Base-by-base conservation (phyloP, 306 rosid species). In the Bauhinia variegata region DNA sequence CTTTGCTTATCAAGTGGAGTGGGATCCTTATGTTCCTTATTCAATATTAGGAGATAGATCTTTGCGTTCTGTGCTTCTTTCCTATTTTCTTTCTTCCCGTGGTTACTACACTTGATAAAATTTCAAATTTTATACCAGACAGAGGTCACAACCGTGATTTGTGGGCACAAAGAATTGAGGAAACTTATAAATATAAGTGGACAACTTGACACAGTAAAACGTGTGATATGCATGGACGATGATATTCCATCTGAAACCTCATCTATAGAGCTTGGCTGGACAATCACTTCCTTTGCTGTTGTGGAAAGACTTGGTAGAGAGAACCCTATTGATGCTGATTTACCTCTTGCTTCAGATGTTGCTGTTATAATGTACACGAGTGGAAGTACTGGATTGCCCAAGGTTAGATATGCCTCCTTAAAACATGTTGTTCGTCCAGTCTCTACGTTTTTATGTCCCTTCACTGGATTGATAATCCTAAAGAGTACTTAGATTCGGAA, bases 291-390 rank as follows among this genome's bases (percentile, higher is more conserved):
- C 55, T 86, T 90, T 64, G 62, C 81, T 31, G 84, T 80, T 51
- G 96, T 95, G 48, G 87, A 78, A 79, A 79, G 11, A 70, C 89
- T 82, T 71, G 99, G 99, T 43, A 79, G 71, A 81, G 83, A 80
- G 80, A 77, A 70, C 33, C 87, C 83, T 38, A 48, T 83, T 38
- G 91, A 75, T n/a, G 80, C 96, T 18, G 90, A 88, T 70, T 79
- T 95, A 56, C 99, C 99, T 49, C 77, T 86, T 73, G 70, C 97
- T 48, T 84, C 89, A 11, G 97, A 95, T 79, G 63, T 88, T 67
- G 99, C 97, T 4, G 99, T 95, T 80, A 90, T 95, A 75, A 95
- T 90, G 99, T 95, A 95, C 80, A 90, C 99, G 43, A 95, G 99
- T 78, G 99, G 99, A 81, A 95, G 99, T 77, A 90, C 97, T 8